These are phyloP conservation scores for Rhizophora apiculata DNA, from an alignment of 345 rosid genomes.

Conservation along the genomic window DNA sequence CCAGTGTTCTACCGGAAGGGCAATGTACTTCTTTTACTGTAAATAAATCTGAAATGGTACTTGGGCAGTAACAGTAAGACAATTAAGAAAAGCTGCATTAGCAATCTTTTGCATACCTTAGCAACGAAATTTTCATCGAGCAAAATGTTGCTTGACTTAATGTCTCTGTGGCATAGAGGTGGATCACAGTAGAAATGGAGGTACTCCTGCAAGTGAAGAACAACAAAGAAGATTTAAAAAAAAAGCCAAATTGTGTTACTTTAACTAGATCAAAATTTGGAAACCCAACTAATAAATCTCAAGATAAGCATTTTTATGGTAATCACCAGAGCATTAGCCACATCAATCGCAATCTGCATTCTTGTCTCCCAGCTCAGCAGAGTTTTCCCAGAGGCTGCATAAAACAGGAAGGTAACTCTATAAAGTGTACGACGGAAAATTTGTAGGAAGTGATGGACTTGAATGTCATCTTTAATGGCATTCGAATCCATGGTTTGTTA, in stretches of 20 bases:
- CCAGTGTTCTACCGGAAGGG: not conserved
- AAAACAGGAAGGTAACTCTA: conserved; percentile 11
- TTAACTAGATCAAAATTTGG: conserved; percentile 3
- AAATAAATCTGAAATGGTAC: not conserved
- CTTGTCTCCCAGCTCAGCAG: conserved; percentile 84
- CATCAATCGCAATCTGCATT: conserved; percentile 84
- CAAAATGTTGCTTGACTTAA: conserved; percentile 91
- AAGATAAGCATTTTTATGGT: not conserved
- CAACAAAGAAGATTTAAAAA: conserved; percentile 2
- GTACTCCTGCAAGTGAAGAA: conserved; percentile 59
- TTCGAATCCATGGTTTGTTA: too few relatives aligned
- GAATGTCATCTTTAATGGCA: too few relatives aligned
- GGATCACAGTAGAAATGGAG: conserved; percentile 98
- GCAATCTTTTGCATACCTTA: conserved; percentile 44
- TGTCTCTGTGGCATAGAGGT: conserved; percentile 94
- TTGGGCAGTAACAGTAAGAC: too few relatives aligned
- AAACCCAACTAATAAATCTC: not conserved
- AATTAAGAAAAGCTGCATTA: not conserved
- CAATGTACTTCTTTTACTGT: not conserved
- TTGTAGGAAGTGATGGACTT: too few relatives aligned
- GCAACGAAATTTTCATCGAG: conserved; percentile 85
- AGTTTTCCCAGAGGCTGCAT: conserved; percentile 51
- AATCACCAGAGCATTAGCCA: conserved; percentile 95
- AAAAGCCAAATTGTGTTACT: not conserved
- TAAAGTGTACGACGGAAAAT: not conserved